These are phyloP conservation scores for Podospora didyma DNA, from an alignment of 495 filamentous ascomycete genomes.

Conservation along the genomic window DNA sequence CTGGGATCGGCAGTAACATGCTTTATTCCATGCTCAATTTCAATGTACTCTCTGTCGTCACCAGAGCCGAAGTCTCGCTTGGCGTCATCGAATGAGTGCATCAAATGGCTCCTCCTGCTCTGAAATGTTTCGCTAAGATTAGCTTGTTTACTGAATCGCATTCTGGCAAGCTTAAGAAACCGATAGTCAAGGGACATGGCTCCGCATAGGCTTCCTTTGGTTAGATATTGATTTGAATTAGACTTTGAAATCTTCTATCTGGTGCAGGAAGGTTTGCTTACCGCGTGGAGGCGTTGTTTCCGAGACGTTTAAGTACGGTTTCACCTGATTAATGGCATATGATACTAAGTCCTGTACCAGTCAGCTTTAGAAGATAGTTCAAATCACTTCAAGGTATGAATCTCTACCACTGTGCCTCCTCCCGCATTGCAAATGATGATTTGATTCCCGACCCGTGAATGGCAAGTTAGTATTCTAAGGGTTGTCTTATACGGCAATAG, in stretches of 20 bases:
- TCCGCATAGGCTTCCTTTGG: too few relatives aligned
- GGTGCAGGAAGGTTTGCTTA: too few relatives aligned
- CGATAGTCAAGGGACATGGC: not conserved
- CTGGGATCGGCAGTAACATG: not conserved
- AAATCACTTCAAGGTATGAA: not conserved
- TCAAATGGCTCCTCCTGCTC: not conserved
- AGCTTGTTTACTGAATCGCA: not conserved
- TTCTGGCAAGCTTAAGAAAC: not conserved
- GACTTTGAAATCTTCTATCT: too few relatives aligned
- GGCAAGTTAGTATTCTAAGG: too few relatives aligned
- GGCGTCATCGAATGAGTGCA: not conserved
- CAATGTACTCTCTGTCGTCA: not conserved
- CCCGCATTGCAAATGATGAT: not conserved
- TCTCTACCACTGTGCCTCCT: not conserved
- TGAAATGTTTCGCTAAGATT: not conserved
- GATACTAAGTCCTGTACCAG: not conserved
- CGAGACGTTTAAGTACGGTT: not conserved
- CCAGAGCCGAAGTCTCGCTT: not conserved
- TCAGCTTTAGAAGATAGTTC: not conserved
- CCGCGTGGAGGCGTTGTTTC: not conserved
- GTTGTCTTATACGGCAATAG: too few relatives aligned
- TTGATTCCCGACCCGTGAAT: not conserved
- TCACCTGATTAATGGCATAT: not conserved
- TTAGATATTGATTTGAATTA: too few relatives aligned
- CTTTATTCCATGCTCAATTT: not conserved